A percentile compares a stretch with the other conserved stretches of the same genome.
phyloP scores from a whole-genome alignment of 2,329 filamentous ascomycete genomes.

The Chaetomium sp. region DNA sequence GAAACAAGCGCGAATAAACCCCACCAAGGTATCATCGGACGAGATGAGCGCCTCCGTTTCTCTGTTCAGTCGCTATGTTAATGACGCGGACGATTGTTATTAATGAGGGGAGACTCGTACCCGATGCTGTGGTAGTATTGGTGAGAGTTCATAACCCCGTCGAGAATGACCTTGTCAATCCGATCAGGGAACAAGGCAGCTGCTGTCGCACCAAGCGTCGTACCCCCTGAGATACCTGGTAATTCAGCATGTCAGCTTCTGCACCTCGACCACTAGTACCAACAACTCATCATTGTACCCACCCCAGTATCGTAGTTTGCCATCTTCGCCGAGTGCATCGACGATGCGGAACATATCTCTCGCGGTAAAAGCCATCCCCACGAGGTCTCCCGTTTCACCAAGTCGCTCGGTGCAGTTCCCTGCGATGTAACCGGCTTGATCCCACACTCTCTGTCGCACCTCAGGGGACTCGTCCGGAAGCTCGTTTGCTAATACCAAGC shows the following conservation, averaged over 20 bases:
- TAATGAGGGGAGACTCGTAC: background rate
- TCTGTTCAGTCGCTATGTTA: too few relatives aligned
- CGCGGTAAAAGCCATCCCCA: conserved; percentile 39
- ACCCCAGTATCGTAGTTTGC: conserved; percentile 36
- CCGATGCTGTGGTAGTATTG: background rate
- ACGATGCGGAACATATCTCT: conserved; percentile 40
- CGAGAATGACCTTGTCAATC: conserved; percentile 29
- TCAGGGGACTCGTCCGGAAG: too few relatives aligned
- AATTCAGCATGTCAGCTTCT: background rate
- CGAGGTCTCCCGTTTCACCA: conserved; percentile 27
- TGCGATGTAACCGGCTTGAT: too few relatives aligned
- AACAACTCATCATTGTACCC: background rate
- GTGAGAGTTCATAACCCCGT: conserved; percentile 29
- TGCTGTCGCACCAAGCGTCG: conserved; percentile 31
- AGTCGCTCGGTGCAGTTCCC: too few relatives aligned
- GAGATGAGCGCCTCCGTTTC: too few relatives aligned
- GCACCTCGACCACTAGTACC: background rate
- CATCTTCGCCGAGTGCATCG: conserved; percentile 37
- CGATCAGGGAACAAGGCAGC: conserved; percentile 36
- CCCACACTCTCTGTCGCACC: too few relatives aligned
- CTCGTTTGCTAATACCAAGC: too few relatives aligned
- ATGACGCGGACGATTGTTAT: too few relatives aligned
- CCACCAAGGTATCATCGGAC: too few relatives aligned
- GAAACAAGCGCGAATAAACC: too few relatives aligned
- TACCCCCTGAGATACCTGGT: conserved; percentile 33